These are phyloP conservation scores for Nitzschia putrida DNA, from an alignment of 108 stramenopile species.

Conservation along the genomic window DNA sequence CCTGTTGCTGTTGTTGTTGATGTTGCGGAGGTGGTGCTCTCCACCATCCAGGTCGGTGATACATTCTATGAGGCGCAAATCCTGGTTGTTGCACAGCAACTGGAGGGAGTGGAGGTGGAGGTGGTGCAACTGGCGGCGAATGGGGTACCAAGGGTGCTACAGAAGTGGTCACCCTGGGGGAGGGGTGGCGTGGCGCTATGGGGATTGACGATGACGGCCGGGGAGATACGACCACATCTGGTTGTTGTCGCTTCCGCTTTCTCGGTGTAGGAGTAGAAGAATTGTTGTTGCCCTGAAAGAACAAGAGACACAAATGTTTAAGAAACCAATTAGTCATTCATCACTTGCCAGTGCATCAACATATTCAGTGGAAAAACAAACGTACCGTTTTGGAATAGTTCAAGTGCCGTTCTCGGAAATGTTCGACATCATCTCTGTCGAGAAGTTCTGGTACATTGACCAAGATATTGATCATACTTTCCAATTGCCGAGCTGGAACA, in stretches of 20 bases:
- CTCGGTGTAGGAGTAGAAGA: too few species aligned
- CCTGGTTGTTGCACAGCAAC: neutral
- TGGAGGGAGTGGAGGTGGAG: neutral
- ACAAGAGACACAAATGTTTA: too few species aligned
- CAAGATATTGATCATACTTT: conserved; percentile 23
- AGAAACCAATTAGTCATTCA: too few species aligned
- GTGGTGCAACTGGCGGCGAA: neutral
- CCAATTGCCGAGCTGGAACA: conserved; percentile 18
- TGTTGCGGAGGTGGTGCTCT: neutral
- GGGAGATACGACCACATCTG: too few species aligned
- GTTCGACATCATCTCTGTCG: conserved; percentile 26
- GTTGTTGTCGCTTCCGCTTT: too few species aligned
- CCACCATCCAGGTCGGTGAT: neutral
- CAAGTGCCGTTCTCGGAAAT: conserved; percentile 6
- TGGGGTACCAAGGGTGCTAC: neutral
- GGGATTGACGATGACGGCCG: too few species aligned
- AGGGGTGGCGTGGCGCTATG: too few species aligned
- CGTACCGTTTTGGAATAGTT: neutral
- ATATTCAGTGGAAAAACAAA: neutral
- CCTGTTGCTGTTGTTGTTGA: neutral
- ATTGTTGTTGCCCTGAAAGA: too few species aligned
- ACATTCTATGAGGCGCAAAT: neutral
- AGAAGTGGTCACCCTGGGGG: neutral
- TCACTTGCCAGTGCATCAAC: too few species aligned
- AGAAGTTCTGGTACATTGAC: conserved; percentile 22